Conservation (phyloP, 306 rosid genomes). For the Acacia confusa region DNA sequence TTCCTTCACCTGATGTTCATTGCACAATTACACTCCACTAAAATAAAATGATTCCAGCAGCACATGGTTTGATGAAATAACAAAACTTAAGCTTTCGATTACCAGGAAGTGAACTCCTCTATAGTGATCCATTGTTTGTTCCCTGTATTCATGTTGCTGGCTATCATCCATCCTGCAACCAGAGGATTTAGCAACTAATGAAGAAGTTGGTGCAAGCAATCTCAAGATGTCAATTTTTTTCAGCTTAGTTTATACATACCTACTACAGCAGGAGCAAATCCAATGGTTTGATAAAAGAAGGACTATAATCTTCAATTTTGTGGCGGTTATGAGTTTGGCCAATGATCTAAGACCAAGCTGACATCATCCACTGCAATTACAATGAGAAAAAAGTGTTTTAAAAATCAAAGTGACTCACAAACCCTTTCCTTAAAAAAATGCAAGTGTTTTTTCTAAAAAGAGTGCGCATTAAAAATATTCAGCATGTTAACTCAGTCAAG, state of each 20-base stretch:
- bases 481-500: background rate
- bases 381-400: background rate
- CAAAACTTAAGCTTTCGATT: conserved; percentile 23
- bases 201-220: conserved; percentile 31
- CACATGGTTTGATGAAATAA: background rate
- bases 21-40: conserved; percentile 37
- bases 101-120: conserved; percentile 53
- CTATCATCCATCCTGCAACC: conserved; percentile 56
- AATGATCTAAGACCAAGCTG: conserved; percentile 54
- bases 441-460: background rate
- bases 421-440: background rate
- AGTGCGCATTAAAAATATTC: background rate
- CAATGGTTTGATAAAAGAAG: too few relatives aligned
- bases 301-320: conserved; percentile 33
- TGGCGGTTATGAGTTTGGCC: conserved; percentile 52
- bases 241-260: too few relatives aligned
- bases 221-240: background rate
- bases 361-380: conserved; percentile 55
- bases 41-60: conserved; percentile 27
- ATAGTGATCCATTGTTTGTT: conserved; percentile 61
- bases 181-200: conserved; percentile 15
- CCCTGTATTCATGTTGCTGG: conserved; percentile 53
- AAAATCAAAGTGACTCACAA: background rate
- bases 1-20: conserved; percentile 72
- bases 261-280: too few relatives aligned